Evolutionary conservation across 345 rosid species (phyloP), one percentile per base, ranked within the genome.

Genomic region (Eucalyptus lansdowneana): DNA sequence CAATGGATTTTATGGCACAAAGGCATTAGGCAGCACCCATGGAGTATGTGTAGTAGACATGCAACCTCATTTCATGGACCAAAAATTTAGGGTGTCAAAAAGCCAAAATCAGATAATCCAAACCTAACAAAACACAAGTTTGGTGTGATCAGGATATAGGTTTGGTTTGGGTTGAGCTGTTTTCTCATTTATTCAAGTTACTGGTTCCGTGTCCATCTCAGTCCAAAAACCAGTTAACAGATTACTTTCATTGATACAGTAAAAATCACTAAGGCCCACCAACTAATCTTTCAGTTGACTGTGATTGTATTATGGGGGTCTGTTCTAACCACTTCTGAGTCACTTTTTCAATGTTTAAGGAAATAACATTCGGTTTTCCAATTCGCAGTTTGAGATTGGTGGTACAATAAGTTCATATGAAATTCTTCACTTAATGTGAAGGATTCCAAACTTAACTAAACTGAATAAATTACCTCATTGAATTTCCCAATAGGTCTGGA

Each of bases 401-500:
- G 47, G 47, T 76, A 40, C 83, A n/a, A 65, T 42, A 22, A 27
- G 54, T 27, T 86, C 40, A 86, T 27, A 29, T 49, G 24, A 31
- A 86, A 49, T 8, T 86, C 27, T 14, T 15, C 34, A 50, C 49
- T 29, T 27, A 47, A 86, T 47, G 40, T 7, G 56, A 86, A 86
- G 56, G 87, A 47, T 86, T 45, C 50, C 56, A 34, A 25, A 86
- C 27, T 44, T 44, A 37, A 72, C 83, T 19, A 67, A 50, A 72
- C 14, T 50, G 31, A 31, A 51, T n/a, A 34, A 86, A 53, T 50
- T 90, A 96, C 99, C 96, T 97, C 97, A 72, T 97, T 96, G 11
- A 95, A 90, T 45, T 94, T 91, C 91, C 96, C 98, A 88, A 92
- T 94, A 22, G 97, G 94, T 91, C 96, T 93, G 87, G 96, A 45